These are phyloP conservation scores for Raphanus hybrid DNA, from an alignment of 441 rosid species.

Conservation along the genomic window DNA sequence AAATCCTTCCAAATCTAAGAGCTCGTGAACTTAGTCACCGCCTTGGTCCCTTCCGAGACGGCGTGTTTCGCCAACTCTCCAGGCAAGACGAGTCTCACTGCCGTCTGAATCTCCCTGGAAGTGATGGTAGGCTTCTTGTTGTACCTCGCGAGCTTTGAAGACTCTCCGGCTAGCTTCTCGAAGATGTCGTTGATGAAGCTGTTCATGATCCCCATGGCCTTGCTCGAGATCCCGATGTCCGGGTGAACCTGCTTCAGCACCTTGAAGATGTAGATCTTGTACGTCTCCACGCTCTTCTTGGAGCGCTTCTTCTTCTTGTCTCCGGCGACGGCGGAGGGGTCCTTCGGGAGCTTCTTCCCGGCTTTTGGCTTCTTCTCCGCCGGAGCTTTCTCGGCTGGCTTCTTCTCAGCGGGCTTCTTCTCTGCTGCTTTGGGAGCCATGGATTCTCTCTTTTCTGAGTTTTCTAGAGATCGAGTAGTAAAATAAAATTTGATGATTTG, in stretches of 20 bases:
- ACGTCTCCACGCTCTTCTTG: constrained; percentile 63
- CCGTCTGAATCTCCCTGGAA: constrained; percentile 40
- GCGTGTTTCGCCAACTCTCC: constrained; percentile 44
- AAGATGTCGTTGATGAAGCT: constrained; percentile 50
- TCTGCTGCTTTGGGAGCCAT: too few species aligned
- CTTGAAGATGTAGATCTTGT: constrained; percentile 78
- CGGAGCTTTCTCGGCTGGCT: constrained; percentile 35
- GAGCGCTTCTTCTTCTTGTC: constrained; percentile 44
- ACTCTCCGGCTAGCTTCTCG: constrained; percentile 57
- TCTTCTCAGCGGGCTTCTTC: neutral
- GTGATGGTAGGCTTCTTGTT: constrained; percentile 48
- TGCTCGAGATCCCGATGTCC: constrained; percentile 38
- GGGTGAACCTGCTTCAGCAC: constrained; percentile 45
- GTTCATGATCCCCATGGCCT: constrained; percentile 42
- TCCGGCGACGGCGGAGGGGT: constrained; percentile 9
- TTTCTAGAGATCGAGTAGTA: too few species aligned
- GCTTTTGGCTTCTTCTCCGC: constrained; percentile 41
- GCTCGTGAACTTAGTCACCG: constrained; percentile 41
- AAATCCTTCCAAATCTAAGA: constrained; percentile 16
- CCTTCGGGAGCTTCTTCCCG: constrained; percentile 31
- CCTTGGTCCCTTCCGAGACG: constrained; percentile 44
- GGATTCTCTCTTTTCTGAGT: too few species aligned
- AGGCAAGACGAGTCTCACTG: constrained; percentile 38
- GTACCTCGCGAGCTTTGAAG: constrained; percentile 58
- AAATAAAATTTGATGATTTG: neutral